Percentiles rank a stretch among this genome's conserved stretches.
Evolutionary conservation across 495 filamentous ascomycete genomes (phyloP).

Genomic region (Corynascus novoguineensis): DNA sequence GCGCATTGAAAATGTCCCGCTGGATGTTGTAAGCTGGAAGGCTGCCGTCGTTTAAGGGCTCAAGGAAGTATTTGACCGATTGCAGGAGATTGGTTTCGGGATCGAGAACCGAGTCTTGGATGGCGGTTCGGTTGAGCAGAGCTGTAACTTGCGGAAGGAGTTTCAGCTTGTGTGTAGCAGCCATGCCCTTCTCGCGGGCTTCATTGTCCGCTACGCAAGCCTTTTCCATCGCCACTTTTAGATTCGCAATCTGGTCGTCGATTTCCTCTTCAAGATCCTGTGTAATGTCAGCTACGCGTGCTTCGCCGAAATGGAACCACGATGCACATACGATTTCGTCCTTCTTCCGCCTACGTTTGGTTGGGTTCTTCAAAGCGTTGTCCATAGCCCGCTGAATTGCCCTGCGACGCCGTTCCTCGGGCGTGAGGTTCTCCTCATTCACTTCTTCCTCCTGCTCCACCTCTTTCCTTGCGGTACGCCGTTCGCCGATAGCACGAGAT

Average conservation of each 20-base stretch:
- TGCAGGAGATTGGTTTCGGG: constrained; percentile 92
- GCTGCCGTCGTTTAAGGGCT: constrained; percentile 86
- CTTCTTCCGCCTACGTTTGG: constrained; percentile 73
- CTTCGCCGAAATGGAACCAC: no score
- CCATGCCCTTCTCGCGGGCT: constrained; percentile 67
- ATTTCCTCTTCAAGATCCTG: constrained; percentile 84
- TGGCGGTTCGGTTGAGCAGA: constrained; percentile 79
- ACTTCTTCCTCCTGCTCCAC: constrained; percentile 51
- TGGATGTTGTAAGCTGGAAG: constrained; percentile 96
- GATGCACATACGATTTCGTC: constrained; percentile 70
- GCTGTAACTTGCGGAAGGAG: constrained; percentile 89
- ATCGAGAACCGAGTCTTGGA: constrained; percentile 76
- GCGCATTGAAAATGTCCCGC: constrained; percentile 78
- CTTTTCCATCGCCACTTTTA: constrained; percentile 86
- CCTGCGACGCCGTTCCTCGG: constrained; percentile 66
- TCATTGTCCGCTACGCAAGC: constrained; percentile 82
- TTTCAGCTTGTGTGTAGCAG: constrained; percentile 87
- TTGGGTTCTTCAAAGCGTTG: constrained; percentile 75
- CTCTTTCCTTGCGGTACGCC: constrained; percentile 44
- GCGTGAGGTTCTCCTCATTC: constrained; percentile 58
- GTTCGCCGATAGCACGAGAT: constrained; percentile 29
- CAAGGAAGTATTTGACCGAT: constrained; percentile 93
- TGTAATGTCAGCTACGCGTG: constrained; percentile 15
- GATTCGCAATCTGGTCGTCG: constrained; percentile 81
- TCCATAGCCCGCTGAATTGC: constrained; percentile 84